Percentiles rank a stretch among this genome's conserved stretches.
These are phyloP conservation scores for Populus tremula DNA, from an alignment of 345 rosid species.

Conservation along the genomic window DNA sequence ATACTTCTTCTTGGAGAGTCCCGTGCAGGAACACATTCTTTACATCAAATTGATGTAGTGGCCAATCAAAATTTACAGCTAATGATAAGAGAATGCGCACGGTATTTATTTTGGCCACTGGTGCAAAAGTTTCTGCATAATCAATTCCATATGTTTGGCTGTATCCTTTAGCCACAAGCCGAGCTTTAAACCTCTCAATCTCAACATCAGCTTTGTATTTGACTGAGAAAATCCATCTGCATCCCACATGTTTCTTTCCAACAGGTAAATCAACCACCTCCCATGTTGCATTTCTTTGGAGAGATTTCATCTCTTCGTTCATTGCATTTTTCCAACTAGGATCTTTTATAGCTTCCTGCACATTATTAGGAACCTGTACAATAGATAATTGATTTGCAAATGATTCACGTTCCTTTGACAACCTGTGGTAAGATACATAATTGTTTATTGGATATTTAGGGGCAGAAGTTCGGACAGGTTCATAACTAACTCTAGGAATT, in stretches of 20 bases:
- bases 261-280: not conserved
- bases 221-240: not conserved
- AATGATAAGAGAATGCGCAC: not conserved
- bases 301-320: not conserved
- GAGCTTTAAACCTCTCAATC: not conserved
- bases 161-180: not conserved
- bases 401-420: no score
- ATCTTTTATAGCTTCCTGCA: not conserved
- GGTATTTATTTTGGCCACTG: not conserved
- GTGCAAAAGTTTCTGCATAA: not conserved
- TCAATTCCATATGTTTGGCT: not conserved
- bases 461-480: not conserved
- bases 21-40: not conserved
- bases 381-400: no score
- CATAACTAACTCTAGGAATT: not conserved
- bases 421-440: not conserved
- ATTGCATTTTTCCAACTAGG: not conserved
- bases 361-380: not conserved
- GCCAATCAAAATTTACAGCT: not conserved
- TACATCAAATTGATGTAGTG: not conserved
- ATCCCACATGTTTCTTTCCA: not conserved
- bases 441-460: not conserved
- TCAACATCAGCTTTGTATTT: not conserved
- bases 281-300: no score
- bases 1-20: not conserved